Percentiles rank a stretch among this genome's conserved stretches.
phyloP scores from a whole-genome alignment of 495 filamentous ascomycete genomes.

The Trichoderma orchidacearum region DNA sequence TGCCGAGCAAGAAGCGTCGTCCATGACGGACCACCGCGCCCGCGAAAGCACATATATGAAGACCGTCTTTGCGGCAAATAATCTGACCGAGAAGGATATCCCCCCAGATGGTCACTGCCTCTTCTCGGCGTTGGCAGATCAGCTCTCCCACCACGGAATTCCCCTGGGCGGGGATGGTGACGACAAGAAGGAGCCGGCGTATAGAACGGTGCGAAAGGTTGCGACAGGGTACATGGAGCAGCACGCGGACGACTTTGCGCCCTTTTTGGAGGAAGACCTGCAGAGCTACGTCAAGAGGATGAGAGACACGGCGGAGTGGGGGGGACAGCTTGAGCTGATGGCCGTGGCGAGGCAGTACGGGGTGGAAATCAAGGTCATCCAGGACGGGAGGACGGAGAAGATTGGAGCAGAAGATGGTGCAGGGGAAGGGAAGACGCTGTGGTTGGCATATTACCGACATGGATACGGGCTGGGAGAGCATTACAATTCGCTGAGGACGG shows the following conservation, averaged over 20 bases:
- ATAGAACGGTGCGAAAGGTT: slow-evolving; percentile 36
- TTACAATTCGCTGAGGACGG: slow-evolving; percentile 73
- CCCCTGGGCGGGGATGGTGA: slow-evolving; percentile 19
- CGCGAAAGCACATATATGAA: slow-evolving; percentile 60
- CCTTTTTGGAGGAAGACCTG: slow-evolving; percentile 69
- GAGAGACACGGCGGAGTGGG: slow-evolving; percentile 87
- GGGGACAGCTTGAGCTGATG: slow-evolving; percentile 77
- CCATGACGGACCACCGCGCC: slow-evolving; percentile 58
- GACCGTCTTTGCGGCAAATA: slow-evolving; percentile 42
- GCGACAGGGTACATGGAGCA: slow-evolving; percentile 44
- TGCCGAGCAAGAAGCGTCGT: slow-evolving; percentile 61
- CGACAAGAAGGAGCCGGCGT: slow-evolving; percentile 18
- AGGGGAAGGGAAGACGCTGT: slow-evolving; percentile 37
- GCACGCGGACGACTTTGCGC: slow-evolving; percentile 40
- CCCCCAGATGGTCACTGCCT: slow-evolving; percentile 89
- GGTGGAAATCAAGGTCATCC: slow-evolving; percentile 73
- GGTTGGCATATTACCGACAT: slow-evolving; percentile 92
- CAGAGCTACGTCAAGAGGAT: slow-evolving; percentile 63
- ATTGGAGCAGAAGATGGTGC: slow-evolving; percentile 35
- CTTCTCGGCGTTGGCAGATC: slow-evolving; percentile 86
- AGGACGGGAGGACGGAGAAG: slow-evolving; percentile 67
- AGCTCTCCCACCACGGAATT: slow-evolving; percentile 40
- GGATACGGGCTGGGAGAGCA: slow-evolving; percentile 89
- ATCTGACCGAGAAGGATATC: slow-evolving; percentile 64
- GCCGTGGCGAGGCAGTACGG: slow-evolving; percentile 75